A percentile compares a stretch with the other conserved stretches of the same genome.
These are phyloP conservation scores for Nepenthes alata DNA, from an alignment of 179 eudicot species.

Conservation along the genomic window DNA sequence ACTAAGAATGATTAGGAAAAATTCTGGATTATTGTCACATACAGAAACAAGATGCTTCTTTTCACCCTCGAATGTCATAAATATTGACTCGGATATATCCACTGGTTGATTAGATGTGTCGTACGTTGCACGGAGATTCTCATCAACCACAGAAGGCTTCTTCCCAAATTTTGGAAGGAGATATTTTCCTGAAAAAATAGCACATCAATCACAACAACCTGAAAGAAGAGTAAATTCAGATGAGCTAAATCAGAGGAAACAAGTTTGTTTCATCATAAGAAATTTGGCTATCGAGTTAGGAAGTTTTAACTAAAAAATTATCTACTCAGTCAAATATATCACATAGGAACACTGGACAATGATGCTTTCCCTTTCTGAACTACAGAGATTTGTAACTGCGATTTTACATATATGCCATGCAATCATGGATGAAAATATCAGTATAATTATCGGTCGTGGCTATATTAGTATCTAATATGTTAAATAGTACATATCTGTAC, in stretches of 20 bases:
- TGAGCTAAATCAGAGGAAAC: neutral
- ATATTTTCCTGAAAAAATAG: constrained; percentile 41
- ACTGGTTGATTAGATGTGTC: constrained; percentile 35
- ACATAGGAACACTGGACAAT: no score
- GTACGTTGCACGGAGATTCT: constrained; percentile 77
- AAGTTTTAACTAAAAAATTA: no score
- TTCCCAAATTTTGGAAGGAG: constrained; percentile 41
- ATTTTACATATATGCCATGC: no score
- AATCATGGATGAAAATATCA: no score
- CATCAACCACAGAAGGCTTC: constrained; percentile 50
- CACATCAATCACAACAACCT: constrained; percentile 3
- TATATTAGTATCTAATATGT: no score
- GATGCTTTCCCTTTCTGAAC: no score
- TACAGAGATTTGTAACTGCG: no score
- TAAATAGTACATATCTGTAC: no score
- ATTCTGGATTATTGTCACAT: constrained; percentile 15
- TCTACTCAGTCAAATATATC: no score
- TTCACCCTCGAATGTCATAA: constrained; percentile 69
- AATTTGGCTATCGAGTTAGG: no score
- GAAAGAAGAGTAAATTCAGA: constrained; percentile 3
- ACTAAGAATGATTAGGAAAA: neutral
- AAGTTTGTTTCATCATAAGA: no score
- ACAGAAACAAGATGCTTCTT: constrained; percentile 83
- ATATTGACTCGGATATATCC: constrained; percentile 40
- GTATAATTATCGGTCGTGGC: no score